These are phyloP conservation scores for Zizania palustris DNA, from an alignment of 202 grass and related monocot species.

Conservation along the genomic window DNA sequence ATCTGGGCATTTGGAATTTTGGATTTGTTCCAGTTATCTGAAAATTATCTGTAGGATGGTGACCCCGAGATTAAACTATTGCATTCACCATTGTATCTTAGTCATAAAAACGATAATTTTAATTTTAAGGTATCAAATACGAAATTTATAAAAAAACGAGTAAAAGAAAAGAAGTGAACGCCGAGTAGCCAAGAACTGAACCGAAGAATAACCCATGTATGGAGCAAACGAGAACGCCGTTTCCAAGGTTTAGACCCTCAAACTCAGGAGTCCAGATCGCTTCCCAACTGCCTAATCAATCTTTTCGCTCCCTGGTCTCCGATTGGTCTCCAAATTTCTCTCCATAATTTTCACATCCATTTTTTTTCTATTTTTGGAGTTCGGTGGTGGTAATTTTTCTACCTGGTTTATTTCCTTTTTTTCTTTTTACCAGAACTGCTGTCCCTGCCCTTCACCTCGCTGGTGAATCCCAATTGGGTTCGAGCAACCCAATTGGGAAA, in stretches of 20 bases:
- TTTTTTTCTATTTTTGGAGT: conserved; percentile 53
- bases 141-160: background rate
- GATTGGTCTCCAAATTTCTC: conserved; percentile 53
- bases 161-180: background rate
- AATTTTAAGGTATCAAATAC: conserved; percentile 26
- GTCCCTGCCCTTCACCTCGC: too few species aligned
- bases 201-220: conserved; percentile 39
- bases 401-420: conserved; percentile 41
- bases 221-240: conserved; percentile 41
- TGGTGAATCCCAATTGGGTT: too few species aligned
- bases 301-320: conserved; percentile 38
- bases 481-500: too few species aligned
- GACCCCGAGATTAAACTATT: conserved; percentile 17
- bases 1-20: background rate
- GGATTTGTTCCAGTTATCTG: conserved; percentile 6
- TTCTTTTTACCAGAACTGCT: conserved; percentile 44
- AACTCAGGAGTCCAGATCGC: conserved; percentile 37
- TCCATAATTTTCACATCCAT: conserved; percentile 26
- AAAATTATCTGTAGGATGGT: conserved; percentile 23
- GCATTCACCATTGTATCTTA: background rate
- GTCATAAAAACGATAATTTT: background rate
- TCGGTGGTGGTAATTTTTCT: conserved; percentile 44
- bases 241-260: conserved; percentile 32
- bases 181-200: conserved; percentile 34
- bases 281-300: conserved; percentile 47